Percentiles rank a stretch among this genome's conserved stretches.
Conservation (phyloP, 2,329 filamentous ascomycete genomes). For the Arthrobotrys sinensis region DNA sequence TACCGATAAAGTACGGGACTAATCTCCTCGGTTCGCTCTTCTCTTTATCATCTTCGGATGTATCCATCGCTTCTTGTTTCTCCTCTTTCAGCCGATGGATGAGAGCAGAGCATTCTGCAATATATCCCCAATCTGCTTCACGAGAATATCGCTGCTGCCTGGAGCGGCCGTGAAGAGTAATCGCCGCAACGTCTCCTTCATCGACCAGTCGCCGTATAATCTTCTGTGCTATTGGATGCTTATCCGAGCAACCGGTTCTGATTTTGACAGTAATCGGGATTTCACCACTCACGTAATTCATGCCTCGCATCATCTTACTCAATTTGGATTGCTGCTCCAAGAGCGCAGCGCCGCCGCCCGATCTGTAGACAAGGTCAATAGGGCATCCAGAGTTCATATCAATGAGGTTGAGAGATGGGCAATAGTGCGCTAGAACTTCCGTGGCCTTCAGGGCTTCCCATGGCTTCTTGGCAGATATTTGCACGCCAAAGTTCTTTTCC, state of each 20-base stretch:
- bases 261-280: constrained; percentile 96
- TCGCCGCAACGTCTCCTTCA: constrained; percentile 90
- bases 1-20: constrained; percentile 84
- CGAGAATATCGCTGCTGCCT: constrained; percentile 95
- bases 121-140: constrained; percentile 94
- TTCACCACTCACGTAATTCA: constrained; percentile 92
- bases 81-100: constrained; percentile 84
- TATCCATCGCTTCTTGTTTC: constrained; percentile 79
- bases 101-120: constrained; percentile 87
- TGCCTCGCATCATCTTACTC: constrained; percentile 93
- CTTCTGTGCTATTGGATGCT: constrained; percentile 82
- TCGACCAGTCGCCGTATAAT: constrained; percentile 86
- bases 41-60: constrained; percentile 78
- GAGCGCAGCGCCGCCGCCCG: constrained; percentile 89
- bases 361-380: constrained; percentile 91
- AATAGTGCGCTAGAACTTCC: constrained; percentile 81
- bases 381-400: constrained; percentile 98
- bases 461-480: constrained; percentile 92
- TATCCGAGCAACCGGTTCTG: constrained; percentile 87
- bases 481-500: constrained; percentile 89
- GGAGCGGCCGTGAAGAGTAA: constrained; percentile 93
- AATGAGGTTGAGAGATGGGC: constrained; percentile 88
- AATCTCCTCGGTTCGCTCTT: constrained; percentile 48
- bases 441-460: constrained; percentile 92
- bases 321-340: constrained; percentile 90